Base-by-base conservation (phyloP, 352 stramenopile genomes). In the Phytophthora foliorum region DNA sequence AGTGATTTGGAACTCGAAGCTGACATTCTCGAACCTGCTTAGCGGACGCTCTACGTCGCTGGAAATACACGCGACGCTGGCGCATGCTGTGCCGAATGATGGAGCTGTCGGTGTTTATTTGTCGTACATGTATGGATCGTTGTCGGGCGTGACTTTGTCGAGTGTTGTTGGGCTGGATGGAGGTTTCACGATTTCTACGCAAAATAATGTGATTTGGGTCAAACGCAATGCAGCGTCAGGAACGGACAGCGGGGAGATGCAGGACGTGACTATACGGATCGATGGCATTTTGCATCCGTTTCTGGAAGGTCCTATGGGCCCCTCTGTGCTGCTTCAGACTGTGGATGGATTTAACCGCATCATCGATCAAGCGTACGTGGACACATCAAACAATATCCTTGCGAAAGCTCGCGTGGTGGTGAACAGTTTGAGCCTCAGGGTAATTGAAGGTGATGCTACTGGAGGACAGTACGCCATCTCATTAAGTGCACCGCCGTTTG, bases 261-360 rank as follows among this genome's bases (percentile, higher is more conserved):
- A 78, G 24, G 27, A 60, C 2, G 65, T 90, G 0, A 41, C 56
- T 4, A 17, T 91, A 2, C 19, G 58, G 6, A 17, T 92, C 8
- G 34, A 67, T 29, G 68, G 57, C 17, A 49, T 92, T 3, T 2
- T 57, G 17, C 81, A 93, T 16, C 84, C 86, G 5, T 29, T 72
- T 19, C 46, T 93, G 3, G 86, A 94, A 71, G 86, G 84, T 13
- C 64, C 80, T 0, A 66, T 93, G 9, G 86, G 83, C 0, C 60
- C 56, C 29, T 55, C 48, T 11, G 52, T 92, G 13, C 70, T 83
- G 4, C 21, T 94, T 14, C 77, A 91, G 5, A 92, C 81, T 6
- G 60, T 86, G 8, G 78, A 91, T 59, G 58, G 10, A 16, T 31
- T 55, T 52, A 67, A 52, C 24, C 57, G 46, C 10, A 52, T 91